Conservation (phyloP, 1,139 yeast genomes). For the Saccharomycopsis hybrid region DNA sequence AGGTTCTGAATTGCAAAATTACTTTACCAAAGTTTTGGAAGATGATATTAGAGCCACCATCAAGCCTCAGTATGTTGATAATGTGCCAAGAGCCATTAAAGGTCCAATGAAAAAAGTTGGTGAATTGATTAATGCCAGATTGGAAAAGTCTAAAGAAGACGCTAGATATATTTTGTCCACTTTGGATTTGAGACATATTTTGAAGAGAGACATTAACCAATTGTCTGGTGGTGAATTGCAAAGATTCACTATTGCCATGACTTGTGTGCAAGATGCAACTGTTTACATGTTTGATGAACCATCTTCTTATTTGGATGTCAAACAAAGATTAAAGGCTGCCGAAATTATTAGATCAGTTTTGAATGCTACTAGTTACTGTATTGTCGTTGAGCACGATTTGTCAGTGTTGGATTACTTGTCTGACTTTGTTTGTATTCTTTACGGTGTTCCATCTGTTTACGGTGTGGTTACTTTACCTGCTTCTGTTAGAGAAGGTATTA, state of each 20-base stretch:
- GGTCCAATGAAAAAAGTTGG: slow-evolving; percentile 87
- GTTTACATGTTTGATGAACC: slow-evolving; percentile 99
- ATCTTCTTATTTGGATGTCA: slow-evolving; percentile 94
- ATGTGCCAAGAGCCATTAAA: slow-evolving; percentile 91
- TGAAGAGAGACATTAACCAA: slow-evolving; percentile 80
- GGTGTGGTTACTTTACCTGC: slow-evolving; percentile 97
- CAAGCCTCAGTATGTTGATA: slow-evolving; percentile 97
- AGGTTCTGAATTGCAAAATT: slow-evolving; percentile 96
- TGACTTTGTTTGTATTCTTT: slow-evolving; percentile 90
- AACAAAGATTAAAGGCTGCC: slow-evolving; percentile 98
- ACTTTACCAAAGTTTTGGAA: slow-evolving; percentile 87
- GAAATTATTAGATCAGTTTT: slow-evolving; percentile 82
- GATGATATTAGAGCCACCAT: slow-evolving; percentile 91
- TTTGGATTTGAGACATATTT: slow-evolving; percentile 66
- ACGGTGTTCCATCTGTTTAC: slow-evolving; percentile 96
- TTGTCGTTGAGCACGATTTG: slow-evolving; percentile 97
- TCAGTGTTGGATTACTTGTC: slow-evolving; percentile 95
- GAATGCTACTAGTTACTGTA: slow-evolving; percentile 70
- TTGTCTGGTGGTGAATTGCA: slow-evolving; percentile 98
- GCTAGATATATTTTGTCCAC: slow-evolving; percentile 57
- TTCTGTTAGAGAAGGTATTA: slow-evolving; percentile 97
- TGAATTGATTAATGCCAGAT: slow-evolving; percentile 67
- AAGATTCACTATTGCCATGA: slow-evolving; percentile 96
- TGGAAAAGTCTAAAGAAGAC: slow-evolving; percentile 56
- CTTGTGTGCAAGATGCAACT: slow-evolving; percentile 90